phyloP scores from a whole-genome alignment of 2,329 filamentous ascomycete species.

The Calonectria crousiana region DNA sequence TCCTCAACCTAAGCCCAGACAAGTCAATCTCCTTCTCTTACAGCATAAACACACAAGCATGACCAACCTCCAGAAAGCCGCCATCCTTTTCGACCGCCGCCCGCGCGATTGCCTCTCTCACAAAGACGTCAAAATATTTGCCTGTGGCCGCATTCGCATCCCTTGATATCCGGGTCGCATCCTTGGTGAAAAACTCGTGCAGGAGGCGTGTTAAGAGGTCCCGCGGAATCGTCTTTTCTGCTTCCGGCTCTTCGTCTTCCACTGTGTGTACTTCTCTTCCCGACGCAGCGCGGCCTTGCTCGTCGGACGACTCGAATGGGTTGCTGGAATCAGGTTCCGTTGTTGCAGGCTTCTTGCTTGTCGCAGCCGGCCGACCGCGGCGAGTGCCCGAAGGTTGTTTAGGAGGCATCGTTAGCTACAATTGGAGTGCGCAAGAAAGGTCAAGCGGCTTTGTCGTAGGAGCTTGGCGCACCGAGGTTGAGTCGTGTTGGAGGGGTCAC shows the following conservation, averaged over 20 bases:
- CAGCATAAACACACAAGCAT: background rate
- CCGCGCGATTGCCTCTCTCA: constrained; percentile 87
- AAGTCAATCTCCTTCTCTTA: constrained; percentile 25
- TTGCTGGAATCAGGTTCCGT: constrained; percentile 48
- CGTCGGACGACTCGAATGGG: constrained; percentile 52
- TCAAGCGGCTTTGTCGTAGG: background rate
- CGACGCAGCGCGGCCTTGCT: constrained; percentile 28
- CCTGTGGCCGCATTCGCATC: constrained; percentile 82
- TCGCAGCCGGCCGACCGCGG: constrained; percentile 52
- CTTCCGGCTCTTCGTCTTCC: constrained; percentile 51
- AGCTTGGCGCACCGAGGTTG: background rate
- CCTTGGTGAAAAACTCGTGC: constrained; percentile 81
- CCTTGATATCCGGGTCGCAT: constrained; percentile 78
- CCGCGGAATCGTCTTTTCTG: constrained; percentile 71
- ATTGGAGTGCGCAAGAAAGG: background rate
- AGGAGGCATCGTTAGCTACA: constrained; percentile 54
- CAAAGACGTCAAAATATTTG: constrained; percentile 92
- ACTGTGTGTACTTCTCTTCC: constrained; percentile 39
- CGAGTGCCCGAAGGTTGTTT: constrained; percentile 47
- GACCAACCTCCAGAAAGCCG: constrained; percentile 79
- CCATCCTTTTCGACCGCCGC: constrained; percentile 77
- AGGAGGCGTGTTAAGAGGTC: constrained; percentile 82
- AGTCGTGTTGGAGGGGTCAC: constrained; percentile 11
- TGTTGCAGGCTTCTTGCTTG: constrained; percentile 39
- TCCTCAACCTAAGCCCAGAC: constrained; percentile 76